phyloP scores from a whole-genome alignment of 331 rosid species.

The Prunus yedoensis region DNA sequence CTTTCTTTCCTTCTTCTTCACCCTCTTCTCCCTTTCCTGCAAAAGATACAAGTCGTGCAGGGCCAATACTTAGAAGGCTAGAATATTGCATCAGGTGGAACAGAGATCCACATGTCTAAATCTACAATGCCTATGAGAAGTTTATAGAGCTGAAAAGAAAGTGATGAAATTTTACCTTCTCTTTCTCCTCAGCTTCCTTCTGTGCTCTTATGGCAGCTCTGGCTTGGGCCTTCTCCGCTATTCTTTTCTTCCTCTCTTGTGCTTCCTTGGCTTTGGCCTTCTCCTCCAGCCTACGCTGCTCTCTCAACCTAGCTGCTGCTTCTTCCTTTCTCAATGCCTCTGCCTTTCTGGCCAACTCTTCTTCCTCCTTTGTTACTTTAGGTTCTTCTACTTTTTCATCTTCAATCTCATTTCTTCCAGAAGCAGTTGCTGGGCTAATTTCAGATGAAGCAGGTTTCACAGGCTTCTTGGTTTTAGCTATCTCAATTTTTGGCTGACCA shows the following conservation, averaged over 20 bases:
- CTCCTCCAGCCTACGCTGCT: slow-evolving; percentile 69
- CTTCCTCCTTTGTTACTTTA: slow-evolving; percentile 65
- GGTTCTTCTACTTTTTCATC: slow-evolving; percentile 39
- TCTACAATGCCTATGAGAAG: background rate
- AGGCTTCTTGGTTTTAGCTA: slow-evolving; percentile 40
- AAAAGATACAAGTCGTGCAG: background rate
- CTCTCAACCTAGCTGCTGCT: slow-evolving; percentile 64
- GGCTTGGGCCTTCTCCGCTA: slow-evolving; percentile 70
- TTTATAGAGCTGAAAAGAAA: background rate
- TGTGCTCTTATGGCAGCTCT: slow-evolving; percentile 70
- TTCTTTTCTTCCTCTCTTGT: slow-evolving; percentile 60
- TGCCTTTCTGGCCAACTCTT: slow-evolving; percentile 56
- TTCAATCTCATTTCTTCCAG: slow-evolving; percentile 47
- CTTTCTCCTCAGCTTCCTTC: slow-evolving; percentile 83
- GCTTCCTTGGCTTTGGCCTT: slow-evolving; percentile 84
- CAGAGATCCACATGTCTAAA: background rate
- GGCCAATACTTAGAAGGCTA: background rate
- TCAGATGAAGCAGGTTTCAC: slow-evolving; percentile 33
- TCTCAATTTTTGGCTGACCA: slow-evolving; percentile 37
- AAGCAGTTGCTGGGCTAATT: slow-evolving; percentile 27
- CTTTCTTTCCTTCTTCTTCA: slow-evolving; percentile 71
- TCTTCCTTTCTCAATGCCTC: slow-evolving; percentile 70
- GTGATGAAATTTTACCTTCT: slow-evolving; percentile 52
- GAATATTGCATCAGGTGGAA: background rate
- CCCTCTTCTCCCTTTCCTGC: slow-evolving; percentile 75